Evolutionary conservation across 169 alveolate genomes (phyloP), one percentile per base, ranked within the genome.

Genomic region (Babesia divergens): DNA sequence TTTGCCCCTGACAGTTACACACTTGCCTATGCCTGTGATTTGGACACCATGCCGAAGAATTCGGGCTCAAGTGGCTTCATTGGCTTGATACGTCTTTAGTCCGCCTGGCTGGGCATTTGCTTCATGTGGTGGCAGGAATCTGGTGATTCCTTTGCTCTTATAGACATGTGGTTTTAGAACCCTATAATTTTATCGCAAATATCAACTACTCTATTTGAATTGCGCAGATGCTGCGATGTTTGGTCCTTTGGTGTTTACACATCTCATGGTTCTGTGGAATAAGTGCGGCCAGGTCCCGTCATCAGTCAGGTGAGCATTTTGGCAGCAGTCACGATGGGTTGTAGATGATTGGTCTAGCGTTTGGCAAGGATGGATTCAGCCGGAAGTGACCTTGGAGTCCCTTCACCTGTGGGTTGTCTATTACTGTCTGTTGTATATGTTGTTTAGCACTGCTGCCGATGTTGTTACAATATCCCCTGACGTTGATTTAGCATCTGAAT

Each of bases 21-120:
- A 16, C 14, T 80, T 34, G 84, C 84, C 9, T 80, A 69, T 29
- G 88, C 88, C 32, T 80, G 77, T 24, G 88, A 80, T 35, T 37
- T 52, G 35, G 88, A 80, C 43, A 22, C 69, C 11, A 34, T 80
- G 56, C 68, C 76, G 44, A 80, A 71, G 64, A 58, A 50, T 22
- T 2, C 47, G 0, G 32, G 72, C 56, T 5, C 60, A 22, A 16
- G 49, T 4, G 26, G 35, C 26, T 28, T 49, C 1, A 26, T 62
- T n/a, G 72, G 72, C 6, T 4, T 62, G 14, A 5, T 62, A 32
- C 42, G 47, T 14, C 37, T 58, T 26, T 35, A 20, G 18, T 58
- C 6, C 13, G 68, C n/a, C n/a, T n/a, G n/a, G n/a, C n/a, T n/a
- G n/a, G n/a, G n/a, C n/a, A n/a, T n/a, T n/a, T n/a, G n/a, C n/a